A percentile compares a stretch with the other conserved stretches of the same genome.
Conservation (phyloP, 2,329 filamentous ascomycete species). For the Alternaria novae-zelandiae region DNA sequence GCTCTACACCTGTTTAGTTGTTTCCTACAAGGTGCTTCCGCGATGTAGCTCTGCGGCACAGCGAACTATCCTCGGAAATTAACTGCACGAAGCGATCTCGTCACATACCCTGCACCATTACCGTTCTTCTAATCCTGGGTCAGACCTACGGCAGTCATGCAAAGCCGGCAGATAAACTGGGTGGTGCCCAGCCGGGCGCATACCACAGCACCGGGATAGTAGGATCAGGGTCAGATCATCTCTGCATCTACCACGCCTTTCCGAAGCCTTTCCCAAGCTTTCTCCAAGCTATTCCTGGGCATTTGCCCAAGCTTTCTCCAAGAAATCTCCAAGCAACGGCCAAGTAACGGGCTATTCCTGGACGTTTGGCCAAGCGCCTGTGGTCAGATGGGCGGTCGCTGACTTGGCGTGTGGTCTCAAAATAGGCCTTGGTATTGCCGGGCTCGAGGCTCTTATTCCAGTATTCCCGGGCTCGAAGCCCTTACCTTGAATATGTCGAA, state of each 20-base stretch:
- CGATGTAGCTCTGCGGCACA: not conserved
- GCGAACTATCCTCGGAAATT: not conserved
- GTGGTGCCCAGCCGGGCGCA: conserved; percentile 1
- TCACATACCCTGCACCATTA: not conserved
- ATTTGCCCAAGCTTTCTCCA: not conserved
- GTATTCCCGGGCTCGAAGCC: not conserved
- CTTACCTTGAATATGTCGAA: too few relatives aligned
- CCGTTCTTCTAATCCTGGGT: not conserved
- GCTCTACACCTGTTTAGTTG: not conserved
- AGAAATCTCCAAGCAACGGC: not conserved
- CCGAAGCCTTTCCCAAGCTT: not conserved
- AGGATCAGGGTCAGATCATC: conserved; percentile 10
- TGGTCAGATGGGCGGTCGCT: not conserved
- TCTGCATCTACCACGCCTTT: conserved; percentile 10
- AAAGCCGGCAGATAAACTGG: not conserved
- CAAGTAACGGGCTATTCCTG: not conserved
- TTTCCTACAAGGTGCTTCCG: not conserved
- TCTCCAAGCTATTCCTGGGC: not conserved
- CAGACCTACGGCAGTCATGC: not conserved
- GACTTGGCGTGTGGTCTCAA: not conserved
- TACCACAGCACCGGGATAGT: conserved; percentile 6
- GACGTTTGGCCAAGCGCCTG: not conserved
- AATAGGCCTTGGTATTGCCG: not conserved
- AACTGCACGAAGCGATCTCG: not conserved
- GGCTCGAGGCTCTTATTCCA: not conserved